A percentile compares a stretch with the other conserved stretches of the same genome.
Conservation (phyloP, 2,329 filamentous ascomycete genomes). For the Scedosporium minutisporum region DNA sequence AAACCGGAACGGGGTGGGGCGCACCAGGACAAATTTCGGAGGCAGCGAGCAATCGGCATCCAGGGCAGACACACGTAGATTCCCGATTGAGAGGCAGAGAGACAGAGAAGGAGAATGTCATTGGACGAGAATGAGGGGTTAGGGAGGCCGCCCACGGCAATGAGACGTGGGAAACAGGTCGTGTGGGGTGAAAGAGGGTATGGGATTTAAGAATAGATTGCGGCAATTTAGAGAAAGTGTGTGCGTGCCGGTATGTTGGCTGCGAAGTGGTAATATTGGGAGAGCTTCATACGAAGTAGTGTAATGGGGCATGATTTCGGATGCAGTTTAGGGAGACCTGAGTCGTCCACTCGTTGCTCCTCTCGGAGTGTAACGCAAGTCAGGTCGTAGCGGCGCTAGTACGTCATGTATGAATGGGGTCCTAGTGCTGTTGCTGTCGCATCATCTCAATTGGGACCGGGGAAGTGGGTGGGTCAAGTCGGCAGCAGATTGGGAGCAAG, state of each 20-base stretch:
- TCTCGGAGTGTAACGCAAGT: too few relatives aligned
- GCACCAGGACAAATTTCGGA: too few relatives aligned
- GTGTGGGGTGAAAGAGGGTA: background rate
- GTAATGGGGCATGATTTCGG: background rate
- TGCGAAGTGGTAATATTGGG: too few relatives aligned
- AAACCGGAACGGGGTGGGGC: too few relatives aligned
- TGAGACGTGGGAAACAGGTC: background rate
- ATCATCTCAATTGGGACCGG: background rate
- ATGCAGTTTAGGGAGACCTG: background rate
- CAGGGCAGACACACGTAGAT: too few relatives aligned
- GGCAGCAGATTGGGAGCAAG: background rate
- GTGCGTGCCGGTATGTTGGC: background rate
- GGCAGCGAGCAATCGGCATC: too few relatives aligned
- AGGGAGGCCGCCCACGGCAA: background rate
- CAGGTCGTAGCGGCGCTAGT: background rate
- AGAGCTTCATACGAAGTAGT: too few relatives aligned
- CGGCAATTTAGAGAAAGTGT: background rate
- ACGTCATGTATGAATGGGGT: background rate
- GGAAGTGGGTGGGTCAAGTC: background rate
- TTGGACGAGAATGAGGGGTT: background rate
- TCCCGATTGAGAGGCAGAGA: too few relatives aligned
- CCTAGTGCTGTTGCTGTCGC: background rate
- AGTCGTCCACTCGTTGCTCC: background rate
- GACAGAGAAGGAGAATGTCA: too few relatives aligned
- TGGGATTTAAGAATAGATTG: background rate